phyloP scores from a whole-genome alignment of 352 stramenopile genomes.

The Blastocystis sp. region DNA sequence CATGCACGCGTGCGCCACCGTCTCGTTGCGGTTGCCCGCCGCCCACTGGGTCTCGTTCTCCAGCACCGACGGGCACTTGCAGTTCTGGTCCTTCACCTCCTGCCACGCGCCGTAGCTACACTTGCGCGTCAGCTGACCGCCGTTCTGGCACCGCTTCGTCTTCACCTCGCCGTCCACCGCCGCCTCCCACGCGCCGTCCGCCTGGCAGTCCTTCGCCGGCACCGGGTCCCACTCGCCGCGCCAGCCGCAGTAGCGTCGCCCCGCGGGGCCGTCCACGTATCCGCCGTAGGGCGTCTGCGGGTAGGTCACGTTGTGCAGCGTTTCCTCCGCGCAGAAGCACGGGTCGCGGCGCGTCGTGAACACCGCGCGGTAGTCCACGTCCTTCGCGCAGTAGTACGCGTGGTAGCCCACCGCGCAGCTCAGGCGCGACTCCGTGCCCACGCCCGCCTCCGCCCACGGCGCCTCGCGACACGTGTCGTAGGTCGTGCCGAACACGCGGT shows the following conservation, averaged over 20 bases:
- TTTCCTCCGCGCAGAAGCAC: conserved; percentile 10
- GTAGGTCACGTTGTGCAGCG: not conserved
- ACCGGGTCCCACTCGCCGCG: not conserved
- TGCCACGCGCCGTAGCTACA: not conserved
- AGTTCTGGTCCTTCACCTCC: conserved; percentile 13
- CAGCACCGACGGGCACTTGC: not conserved
- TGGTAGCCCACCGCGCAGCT: conserved; percentile 32
- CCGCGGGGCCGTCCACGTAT: not conserved
- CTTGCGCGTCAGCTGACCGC: not conserved
- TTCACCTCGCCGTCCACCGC: not conserved
- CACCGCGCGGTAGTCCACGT: not conserved
- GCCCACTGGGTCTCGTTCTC: not conserved
- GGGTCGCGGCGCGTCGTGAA: not conserved
- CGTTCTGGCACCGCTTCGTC: conserved; percentile 7
- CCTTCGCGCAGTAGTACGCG: conserved; percentile 26
- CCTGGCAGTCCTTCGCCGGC: not conserved
- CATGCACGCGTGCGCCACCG: not conserved
- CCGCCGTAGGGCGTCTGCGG: not conserved
- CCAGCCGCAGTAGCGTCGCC: conserved; percentile 1
- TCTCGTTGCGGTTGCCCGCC: conserved; percentile 21
- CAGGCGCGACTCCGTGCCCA: conserved; percentile 5
- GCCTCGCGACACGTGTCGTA: not conserved
- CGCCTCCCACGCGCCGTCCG: no score
- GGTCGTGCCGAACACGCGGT: not conserved
- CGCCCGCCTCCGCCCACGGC: not conserved